Evolutionary conservation across 495 filamentous ascomycete species (phyloP).

Genomic region (Glonium stellatum): DNA sequence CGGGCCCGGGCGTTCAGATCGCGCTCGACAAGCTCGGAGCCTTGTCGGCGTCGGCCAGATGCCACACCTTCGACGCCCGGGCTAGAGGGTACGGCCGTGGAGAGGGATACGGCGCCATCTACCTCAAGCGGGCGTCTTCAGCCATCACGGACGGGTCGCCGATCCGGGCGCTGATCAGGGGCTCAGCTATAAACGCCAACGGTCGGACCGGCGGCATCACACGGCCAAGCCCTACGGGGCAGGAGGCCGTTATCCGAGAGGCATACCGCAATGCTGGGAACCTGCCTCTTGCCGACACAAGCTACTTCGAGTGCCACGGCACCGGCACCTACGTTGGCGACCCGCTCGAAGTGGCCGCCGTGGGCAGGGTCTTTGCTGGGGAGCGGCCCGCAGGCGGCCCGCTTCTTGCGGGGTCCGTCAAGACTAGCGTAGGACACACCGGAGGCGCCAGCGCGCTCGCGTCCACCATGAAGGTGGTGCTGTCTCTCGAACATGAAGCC

Average conservation of each 20-base stretch:
- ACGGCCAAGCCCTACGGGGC: constrained; percentile 6
- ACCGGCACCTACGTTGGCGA: constrained; percentile 37
- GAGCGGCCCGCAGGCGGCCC: constrained; percentile 19
- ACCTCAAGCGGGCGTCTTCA: constrained; percentile 34
- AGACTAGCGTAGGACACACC: constrained; percentile 33
- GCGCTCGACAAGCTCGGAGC: constrained; percentile 13
- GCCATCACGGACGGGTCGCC: constrained; percentile 37
- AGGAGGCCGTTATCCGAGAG: constrained; percentile 7
- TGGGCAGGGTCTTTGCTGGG: constrained; percentile 44
- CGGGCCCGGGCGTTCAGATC: constrained; percentile 34
- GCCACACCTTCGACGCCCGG: constrained; percentile 19
- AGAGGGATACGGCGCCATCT: constrained; percentile 34
- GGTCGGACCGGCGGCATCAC: no score
- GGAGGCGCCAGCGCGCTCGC: constrained; percentile 33
- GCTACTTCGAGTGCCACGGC: constrained; percentile 20
- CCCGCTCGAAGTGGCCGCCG: constrained; percentile 53
- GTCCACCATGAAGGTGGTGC: constrained; percentile 36
- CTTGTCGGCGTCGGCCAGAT: constrained; percentile 2
- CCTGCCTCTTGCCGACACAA: constrained; percentile 22
- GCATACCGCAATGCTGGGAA: constrained; percentile 13
- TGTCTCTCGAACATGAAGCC: constrained; percentile 35
- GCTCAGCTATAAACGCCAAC: constrained; percentile 40
- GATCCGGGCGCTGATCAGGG: constrained; percentile 39
- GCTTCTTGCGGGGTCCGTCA: constrained; percentile 19
- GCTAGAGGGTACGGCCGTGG: constrained; percentile 21